Base-by-base conservation (phyloP, 495 filamentous ascomycete species). In the Neurospora tetraspora region DNA sequence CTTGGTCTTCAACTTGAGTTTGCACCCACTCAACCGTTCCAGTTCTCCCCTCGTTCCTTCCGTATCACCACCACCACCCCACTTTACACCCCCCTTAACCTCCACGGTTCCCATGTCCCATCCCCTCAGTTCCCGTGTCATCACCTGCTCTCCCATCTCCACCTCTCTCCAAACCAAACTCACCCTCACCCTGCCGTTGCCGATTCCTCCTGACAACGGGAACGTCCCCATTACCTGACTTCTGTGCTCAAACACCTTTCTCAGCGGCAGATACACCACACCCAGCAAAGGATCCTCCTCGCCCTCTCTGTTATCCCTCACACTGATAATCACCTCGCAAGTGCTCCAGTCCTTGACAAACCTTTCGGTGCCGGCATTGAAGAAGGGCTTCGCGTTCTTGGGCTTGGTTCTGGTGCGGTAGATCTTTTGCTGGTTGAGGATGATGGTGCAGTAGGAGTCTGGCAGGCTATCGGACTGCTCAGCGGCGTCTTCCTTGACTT, bases 311-410 rank as follows among this genome's bases (percentile, higher is more conserved):
- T 85, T 82, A 74, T 93, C 91, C 2, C 89, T 82, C n/a, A 92
- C 90, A 14, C 84, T 82, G 10, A 93, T 73, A 68, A 91, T 88
- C 53, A 92, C 80, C 75, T 91, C 89, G 23, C 88, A 83, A n/a
- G 81, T 85, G 16, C 80, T 81, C 86, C 88, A 92, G 77, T 93
- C 88, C n/a, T 87, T 83, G 43, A 93, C 83, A 59, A 92, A 90
- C 4, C 89, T 84, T 75, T 93, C 91, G 0, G 88, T 90, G n/a
- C 89, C 89, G 1, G 91, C 91, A 74, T 93, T 93, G 85, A 92
- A 93, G 78, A 93, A 93, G 1, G 91, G 91, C 72, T 91, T 91
- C 1, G 88, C 85, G 71, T 91, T 92, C 82, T 92, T 92, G 5
- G 91, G 91, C 76, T 93, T 93, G 7, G 91, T 91, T 12, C 91